These are phyloP conservation scores for Phylloporus gajari DNA, from an alignment of 1,284 basidiomycete genomes.

Conservation along the genomic window DNA sequence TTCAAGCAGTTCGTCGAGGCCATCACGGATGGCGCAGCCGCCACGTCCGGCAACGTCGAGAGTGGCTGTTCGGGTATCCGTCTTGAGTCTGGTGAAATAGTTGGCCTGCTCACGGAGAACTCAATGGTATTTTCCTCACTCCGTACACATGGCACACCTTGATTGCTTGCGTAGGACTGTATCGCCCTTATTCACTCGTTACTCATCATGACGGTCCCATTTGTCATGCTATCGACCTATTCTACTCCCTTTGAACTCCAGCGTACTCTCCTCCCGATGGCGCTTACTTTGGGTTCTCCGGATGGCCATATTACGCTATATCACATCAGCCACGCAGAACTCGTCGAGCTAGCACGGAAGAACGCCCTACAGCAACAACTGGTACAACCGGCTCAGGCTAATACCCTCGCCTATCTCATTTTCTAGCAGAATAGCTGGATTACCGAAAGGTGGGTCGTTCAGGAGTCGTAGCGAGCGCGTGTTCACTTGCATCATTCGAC, in stretches of 20 bases:
- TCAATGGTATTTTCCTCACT: constrained; percentile 60
- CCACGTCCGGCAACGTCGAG: constrained; percentile 55
- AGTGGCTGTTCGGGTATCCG: constrained; percentile 68
- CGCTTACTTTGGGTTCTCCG: constrained; percentile 62
- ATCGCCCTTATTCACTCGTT: not conserved
- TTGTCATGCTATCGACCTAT: not conserved
- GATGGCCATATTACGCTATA: constrained; percentile 60
- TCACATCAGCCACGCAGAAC: constrained; percentile 55
- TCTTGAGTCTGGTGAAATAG: constrained; percentile 59
- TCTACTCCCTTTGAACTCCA: not conserved
- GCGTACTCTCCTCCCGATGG: constrained; percentile 61
- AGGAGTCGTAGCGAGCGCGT: not conserved
- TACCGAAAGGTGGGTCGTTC: constrained; percentile 69
- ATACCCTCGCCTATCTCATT: constrained; percentile 78
- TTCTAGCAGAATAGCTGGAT: constrained; percentile 80
- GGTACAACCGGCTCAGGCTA: constrained; percentile 57
- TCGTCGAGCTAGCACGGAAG: constrained; percentile 54
- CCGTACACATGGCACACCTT: not conserved
- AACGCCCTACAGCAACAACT: constrained; percentile 54
- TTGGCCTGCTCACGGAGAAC: constrained; percentile 77
- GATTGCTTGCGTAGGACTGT: constrained; percentile 65
- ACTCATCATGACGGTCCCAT: not conserved
- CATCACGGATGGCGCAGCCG: constrained; percentile 67
- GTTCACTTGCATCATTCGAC: constrained; percentile 11
- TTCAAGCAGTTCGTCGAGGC: constrained; percentile 61